These are phyloP conservation scores for Colletotrichum viniferum DNA, from an alignment of 2,329 filamentous ascomycete species.

Conservation along the genomic window DNA sequence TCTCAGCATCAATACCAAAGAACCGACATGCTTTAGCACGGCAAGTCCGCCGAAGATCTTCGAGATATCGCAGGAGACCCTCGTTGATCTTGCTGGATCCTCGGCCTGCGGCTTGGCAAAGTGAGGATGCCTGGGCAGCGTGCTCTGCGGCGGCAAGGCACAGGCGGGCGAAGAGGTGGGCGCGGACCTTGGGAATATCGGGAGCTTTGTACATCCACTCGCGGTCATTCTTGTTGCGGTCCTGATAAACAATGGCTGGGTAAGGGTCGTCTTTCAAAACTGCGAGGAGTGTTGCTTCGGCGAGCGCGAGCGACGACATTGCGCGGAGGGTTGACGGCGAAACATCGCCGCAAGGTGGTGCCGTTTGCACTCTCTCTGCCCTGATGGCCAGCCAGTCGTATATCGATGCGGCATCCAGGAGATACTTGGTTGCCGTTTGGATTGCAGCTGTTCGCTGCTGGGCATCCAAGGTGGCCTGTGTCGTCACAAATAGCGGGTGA, in stretches of 20 bases:
- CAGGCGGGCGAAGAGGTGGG: slow-evolving; percentile 84
- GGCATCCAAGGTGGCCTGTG: slow-evolving; percentile 61
- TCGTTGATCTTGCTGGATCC: slow-evolving; percentile 58
- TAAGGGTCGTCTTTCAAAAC: slow-evolving; percentile 96
- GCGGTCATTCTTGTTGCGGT: slow-evolving; percentile 79
- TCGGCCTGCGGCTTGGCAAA: slow-evolving; percentile 44
- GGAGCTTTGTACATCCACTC: slow-evolving; percentile 98
- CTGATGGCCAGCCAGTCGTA: slow-evolving; percentile 73
- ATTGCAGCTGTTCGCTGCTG: slow-evolving; percentile 75
- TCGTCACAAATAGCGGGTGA: slow-evolving; percentile 73
- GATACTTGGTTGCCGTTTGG: slow-evolving; percentile 73
- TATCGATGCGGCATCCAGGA: slow-evolving; percentile 79
- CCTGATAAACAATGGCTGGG: slow-evolving; percentile 79
- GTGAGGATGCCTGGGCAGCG: slow-evolving; percentile 70
- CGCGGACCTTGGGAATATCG: slow-evolving; percentile 85
- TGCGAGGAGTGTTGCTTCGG: slow-evolving; percentile 87
- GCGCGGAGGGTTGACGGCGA: slow-evolving; percentile 56
- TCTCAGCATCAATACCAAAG: slow-evolving; percentile 86
- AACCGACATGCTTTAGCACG: slow-evolving; percentile 89
- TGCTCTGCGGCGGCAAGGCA: slow-evolving; percentile 90
- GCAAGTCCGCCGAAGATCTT: slow-evolving; percentile 75
- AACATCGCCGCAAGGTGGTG: slow-evolving; percentile 57
- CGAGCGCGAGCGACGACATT: slow-evolving; percentile 72
- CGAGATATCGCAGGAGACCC: slow-evolving; percentile 73
- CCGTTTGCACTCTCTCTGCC: slow-evolving; percentile 45